A percentile compares a stretch with the other conserved stretches of the same genome.
Conservation (phyloP, 768 basidiomycete genomes). For the Lentinus brumalis region DNA sequence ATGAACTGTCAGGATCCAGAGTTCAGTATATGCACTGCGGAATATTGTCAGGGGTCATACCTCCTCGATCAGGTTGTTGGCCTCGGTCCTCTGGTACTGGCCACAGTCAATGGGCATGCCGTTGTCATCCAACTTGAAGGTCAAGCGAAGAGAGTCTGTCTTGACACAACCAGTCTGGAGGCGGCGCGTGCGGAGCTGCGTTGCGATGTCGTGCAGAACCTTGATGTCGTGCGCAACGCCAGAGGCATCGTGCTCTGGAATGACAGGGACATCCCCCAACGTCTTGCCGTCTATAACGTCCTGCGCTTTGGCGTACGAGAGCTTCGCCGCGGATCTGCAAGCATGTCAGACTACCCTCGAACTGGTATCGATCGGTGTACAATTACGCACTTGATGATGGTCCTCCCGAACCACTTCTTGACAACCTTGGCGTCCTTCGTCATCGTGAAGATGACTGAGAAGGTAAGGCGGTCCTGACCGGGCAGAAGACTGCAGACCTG, state of each 20-base stretch:
- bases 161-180: constrained; percentile 80
- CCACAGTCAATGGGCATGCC: constrained; percentile 82
- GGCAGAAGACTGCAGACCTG: constrained; percentile 91
- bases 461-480: constrained; percentile 86
- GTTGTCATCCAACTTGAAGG: constrained; percentile 77
- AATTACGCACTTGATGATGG: constrained; percentile 76
- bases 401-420: constrained; percentile 92
- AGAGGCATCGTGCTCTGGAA: constrained; percentile 55
- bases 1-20: constrained; percentile 65
- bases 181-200: constrained; percentile 70
- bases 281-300: constrained; percentile 74
- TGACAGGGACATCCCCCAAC: constrained; percentile 53
- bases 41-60: constrained; percentile 38
- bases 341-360: neutral
- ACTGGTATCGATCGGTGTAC: neutral
- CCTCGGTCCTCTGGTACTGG: constrained; percentile 63
- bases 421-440: constrained; percentile 78
- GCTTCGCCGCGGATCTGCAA: constrained; percentile 78
- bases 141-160: constrained; percentile 66
- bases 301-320: constrained; percentile 84
- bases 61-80: constrained; percentile 88
- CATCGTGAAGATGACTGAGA: constrained; percentile 88
- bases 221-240: constrained; percentile 80
- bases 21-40: neutral
- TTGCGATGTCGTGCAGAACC: constrained; percentile 65